Conservation (phyloP, 495 filamentous ascomycete genomes). For the Rhizodiscina lignyota region DNA sequence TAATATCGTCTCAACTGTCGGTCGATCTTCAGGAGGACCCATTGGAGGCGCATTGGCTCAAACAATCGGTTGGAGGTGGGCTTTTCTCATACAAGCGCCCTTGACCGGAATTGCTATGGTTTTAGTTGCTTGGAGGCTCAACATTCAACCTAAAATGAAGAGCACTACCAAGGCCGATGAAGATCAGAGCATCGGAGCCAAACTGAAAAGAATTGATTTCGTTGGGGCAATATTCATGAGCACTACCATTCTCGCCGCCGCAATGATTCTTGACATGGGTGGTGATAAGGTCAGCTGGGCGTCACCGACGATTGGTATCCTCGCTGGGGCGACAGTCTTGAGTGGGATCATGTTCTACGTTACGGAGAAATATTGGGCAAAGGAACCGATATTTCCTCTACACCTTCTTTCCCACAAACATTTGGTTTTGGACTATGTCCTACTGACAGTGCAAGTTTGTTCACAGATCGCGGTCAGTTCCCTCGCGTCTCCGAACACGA, state of each 20-base stretch:
- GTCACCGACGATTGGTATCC: neutral
- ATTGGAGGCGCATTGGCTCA: constrained; percentile 48
- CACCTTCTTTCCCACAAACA: constrained; percentile 37
- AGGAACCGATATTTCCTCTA: constrained; percentile 48
- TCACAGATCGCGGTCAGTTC: constrained; percentile 39
- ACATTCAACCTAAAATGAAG: constrained; percentile 28
- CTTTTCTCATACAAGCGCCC: constrained; percentile 43
- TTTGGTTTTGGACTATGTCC: constrained; percentile 35
- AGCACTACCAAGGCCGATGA: too few species aligned
- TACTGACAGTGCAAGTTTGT: constrained; percentile 32
- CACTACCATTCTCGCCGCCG: neutral
- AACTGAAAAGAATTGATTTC: neutral
- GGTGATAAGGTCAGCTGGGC: neutral
- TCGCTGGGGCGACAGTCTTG: neutral
- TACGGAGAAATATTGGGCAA: constrained; percentile 22
- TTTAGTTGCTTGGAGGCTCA: constrained; percentile 20
- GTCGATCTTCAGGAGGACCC: constrained; percentile 46
- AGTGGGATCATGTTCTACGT: neutral
- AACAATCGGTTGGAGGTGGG: constrained; percentile 52
- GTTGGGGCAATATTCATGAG: neutral
- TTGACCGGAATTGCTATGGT: constrained; percentile 37
- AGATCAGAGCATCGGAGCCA: too few species aligned
- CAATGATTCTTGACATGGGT: neutral
- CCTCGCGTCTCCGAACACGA: constrained; percentile 9
- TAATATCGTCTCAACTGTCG: constrained; percentile 45